Conservation (phyloP, 768 basidiomycete genomes). For the Neoboletus magnificus region DNA sequence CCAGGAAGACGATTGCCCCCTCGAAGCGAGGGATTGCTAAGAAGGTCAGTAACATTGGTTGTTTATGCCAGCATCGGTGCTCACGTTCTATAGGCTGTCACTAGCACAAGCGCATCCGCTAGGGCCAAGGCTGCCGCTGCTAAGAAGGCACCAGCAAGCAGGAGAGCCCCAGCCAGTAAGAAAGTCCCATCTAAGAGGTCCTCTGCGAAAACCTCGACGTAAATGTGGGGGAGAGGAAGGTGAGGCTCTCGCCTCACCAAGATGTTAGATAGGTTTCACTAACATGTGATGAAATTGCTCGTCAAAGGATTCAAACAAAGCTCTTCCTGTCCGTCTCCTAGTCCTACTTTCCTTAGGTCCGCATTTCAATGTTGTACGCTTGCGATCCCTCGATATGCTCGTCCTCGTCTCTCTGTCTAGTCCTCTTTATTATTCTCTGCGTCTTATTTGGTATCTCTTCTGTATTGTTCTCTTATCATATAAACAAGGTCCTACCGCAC, state of each 20-base stretch:
- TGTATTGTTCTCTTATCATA: slow-evolving; percentile 28
- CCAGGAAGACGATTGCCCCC: slow-evolving; percentile 40
- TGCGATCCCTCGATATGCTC: slow-evolving; percentile 31
- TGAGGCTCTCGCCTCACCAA: background rate
- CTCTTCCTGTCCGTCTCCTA: background rate
- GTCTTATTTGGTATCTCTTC: slow-evolving; percentile 27
- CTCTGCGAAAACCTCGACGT: slow-evolving; percentile 19
- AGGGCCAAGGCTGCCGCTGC: slow-evolving; percentile 30
- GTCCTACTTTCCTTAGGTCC: slow-evolving; percentile 9
- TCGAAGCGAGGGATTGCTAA: slow-evolving; percentile 56
- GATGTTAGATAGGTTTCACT: background rate
- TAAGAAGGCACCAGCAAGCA: slow-evolving; percentile 33
- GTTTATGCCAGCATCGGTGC: background rate
- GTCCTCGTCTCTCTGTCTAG: slow-evolving; percentile 8
- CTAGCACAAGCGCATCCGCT: slow-evolving; percentile 43
- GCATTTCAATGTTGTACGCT: slow-evolving; percentile 23
- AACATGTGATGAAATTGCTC: background rate
- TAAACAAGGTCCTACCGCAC: slow-evolving; percentile 2
- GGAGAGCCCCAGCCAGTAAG: slow-evolving; percentile 25
- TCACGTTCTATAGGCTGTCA: slow-evolving; percentile 43
- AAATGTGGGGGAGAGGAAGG: slow-evolving; percentile 4
- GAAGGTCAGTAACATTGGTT: slow-evolving; percentile 44
- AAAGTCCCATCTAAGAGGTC: slow-evolving; percentile 21
- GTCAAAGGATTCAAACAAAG: background rate
- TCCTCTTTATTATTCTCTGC: slow-evolving; percentile 22